A percentile compares a stretch with the other conserved stretches of the same genome.
Conservation (phyloP, 2,329 filamentous ascomycete species). For the Colletotrichum sojae region DNA sequence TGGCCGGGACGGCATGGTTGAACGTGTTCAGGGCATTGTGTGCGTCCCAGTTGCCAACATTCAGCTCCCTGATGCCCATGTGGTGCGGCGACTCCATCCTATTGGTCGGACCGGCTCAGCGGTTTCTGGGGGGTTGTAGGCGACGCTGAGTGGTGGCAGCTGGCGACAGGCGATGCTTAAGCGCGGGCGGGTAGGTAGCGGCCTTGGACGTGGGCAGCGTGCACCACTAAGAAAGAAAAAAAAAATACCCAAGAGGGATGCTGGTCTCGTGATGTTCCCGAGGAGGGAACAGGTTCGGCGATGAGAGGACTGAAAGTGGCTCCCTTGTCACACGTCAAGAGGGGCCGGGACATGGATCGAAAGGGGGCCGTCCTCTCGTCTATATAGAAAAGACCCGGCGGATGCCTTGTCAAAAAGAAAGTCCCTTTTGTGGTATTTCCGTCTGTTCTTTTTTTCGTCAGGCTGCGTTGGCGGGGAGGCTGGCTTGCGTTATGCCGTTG, state of each 20-base stretch:
- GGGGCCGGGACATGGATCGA: conserved; percentile 27
- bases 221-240: not conserved
- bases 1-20: conserved; percentile 67
- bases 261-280: conserved; percentile 31
- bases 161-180: conserved; percentile 35
- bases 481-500: conserved; percentile 33
- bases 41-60: conserved; percentile 62
- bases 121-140: conserved; percentile 15
- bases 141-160: conserved; percentile 31
- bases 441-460: not conserved
- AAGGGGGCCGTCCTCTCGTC: conserved; percentile 21
- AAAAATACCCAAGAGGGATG: conserved; percentile 25
- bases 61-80: conserved; percentile 63
- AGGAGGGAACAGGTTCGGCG: not conserved
- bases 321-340: conserved; percentile 7
- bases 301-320: not conserved
- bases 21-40: conserved; percentile 65
- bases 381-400: conserved; percentile 17
- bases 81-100: conserved; percentile 53
- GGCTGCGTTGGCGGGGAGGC: conserved; percentile 11
- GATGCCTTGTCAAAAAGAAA: not conserved
- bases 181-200: conserved; percentile 12
- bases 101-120: conserved; percentile 44
- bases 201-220: conserved; percentile 7
- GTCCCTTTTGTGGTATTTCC: not conserved